Evolutionary conservation across 2,329 filamentous ascomycete species (phyloP).

Genomic region (Stagonosporopsis vannaccii): DNA sequence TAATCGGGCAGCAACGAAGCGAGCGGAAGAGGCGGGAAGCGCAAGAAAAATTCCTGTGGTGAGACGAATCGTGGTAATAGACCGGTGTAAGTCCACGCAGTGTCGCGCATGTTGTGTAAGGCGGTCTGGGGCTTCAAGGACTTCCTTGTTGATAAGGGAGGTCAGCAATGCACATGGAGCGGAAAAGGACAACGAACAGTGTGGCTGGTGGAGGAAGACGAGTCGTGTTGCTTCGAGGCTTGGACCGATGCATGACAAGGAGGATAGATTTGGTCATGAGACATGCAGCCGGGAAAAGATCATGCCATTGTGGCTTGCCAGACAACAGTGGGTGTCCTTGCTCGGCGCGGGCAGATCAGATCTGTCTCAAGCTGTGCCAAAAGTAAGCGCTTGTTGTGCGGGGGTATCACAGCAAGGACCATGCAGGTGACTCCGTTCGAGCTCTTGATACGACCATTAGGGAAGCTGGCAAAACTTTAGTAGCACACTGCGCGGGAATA

Average conservation of each 20-base stretch:
- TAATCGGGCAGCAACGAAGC: conserved; percentile 24
- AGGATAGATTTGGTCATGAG: conserved; percentile 23
- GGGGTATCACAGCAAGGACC: conserved; percentile 15
- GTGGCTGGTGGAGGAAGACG: conserved; percentile 21
- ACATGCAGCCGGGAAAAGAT: conserved; percentile 18
- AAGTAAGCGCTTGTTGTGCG: conserved; percentile 31
- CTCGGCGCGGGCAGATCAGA: conserved; percentile 26
- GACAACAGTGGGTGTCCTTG: conserved; percentile 22
- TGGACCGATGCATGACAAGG: conserved; percentile 5
- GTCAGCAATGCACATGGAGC: conserved; percentile 14
- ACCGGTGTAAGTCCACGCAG: conserved; percentile 21
- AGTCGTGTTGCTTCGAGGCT: conserved; percentile 12
- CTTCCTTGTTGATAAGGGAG: conserved; percentile 21
- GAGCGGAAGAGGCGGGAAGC: conserved; percentile 27
- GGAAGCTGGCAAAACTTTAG: neutral
- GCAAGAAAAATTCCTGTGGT: conserved; percentile 17
- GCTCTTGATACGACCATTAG: conserved; percentile 8
- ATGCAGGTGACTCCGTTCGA: conserved; percentile 25
- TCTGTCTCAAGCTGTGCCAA: conserved; percentile 25
- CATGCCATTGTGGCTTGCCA: conserved; percentile 27
- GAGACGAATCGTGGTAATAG: conserved; percentile 25
- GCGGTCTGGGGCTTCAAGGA: conserved; percentile 26
- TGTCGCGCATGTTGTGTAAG: conserved; percentile 24
- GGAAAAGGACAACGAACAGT: conserved; percentile 23
- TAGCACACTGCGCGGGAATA: conserved; percentile 5